Conservation (phyloP, 495 filamentous ascomycete genomes). For the Hypoxylon cercidicola region DNA sequence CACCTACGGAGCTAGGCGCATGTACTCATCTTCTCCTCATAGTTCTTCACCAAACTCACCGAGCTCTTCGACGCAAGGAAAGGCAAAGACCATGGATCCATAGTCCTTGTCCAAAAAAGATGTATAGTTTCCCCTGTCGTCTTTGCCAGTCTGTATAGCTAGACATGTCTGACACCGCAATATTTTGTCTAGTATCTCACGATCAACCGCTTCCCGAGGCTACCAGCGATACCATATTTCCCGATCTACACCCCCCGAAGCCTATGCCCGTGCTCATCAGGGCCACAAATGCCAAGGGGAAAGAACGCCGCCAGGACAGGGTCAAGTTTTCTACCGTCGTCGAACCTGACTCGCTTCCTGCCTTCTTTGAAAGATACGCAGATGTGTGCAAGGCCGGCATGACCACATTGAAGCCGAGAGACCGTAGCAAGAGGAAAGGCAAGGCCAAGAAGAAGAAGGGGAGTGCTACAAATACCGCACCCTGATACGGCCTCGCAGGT, state of each 20-base stretch:
- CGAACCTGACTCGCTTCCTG: conserved; percentile 74
- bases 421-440: conserved; percentile 83
- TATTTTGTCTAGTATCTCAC: conserved; percentile 45
- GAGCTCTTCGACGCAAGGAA: conserved; percentile 77
- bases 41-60: conserved; percentile 89
- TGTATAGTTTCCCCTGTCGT: conserved; percentile 54
- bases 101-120: conserved; percentile 89
- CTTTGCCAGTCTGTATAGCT: conserved; percentile 19
- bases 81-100: conserved; percentile 75
- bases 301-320: conserved; percentile 62
- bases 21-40: conserved; percentile 28
- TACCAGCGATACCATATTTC: conserved; percentile 54
- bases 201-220: conserved; percentile 44
- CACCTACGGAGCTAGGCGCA: conserved; percentile 20
- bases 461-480: conserved; percentile 36
- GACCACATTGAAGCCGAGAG: conserved; percentile 87
- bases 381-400: conserved; percentile 92
- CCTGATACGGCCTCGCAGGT: too few species aligned
- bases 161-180: conserved; percentile 30
- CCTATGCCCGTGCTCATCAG: conserved; percentile 82
- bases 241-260: conserved; percentile 62
- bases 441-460: conserved; percentile 81
- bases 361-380: conserved; percentile 87
- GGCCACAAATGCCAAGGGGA: conserved; percentile 79
- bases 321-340: conserved; percentile 89